Evolutionary conservation across 495 filamentous ascomycete species (phyloP), one percentile per base, ranked within the genome.

Genomic region (Lophiotrema nucula): DNA sequence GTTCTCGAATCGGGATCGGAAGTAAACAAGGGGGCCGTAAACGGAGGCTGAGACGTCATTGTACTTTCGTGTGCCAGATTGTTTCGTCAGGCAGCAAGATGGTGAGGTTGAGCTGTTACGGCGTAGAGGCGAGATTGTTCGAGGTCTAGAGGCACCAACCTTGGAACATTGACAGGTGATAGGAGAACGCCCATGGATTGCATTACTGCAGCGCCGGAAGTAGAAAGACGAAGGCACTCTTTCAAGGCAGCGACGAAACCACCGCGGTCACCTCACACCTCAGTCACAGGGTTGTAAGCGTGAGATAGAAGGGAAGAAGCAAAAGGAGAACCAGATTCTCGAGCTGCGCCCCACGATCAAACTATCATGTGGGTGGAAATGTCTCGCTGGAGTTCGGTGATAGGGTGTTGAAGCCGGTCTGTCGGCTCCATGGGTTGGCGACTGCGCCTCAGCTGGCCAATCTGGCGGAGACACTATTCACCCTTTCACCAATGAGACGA

Each of bases 241-340:
- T 50, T 19, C 58, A 38, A 54, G 49, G 49, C 58, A 60, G 58
- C 58, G 33, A 53, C 35, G 38, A 54, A 60, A 42, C 56, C n/a
- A n/a, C n/a, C n/a, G n/a, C n/a, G n/a, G n/a, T n/a, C n/a, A n/a
- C n/a, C n/a, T n/a, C 1, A 19, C 21, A 18, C 19, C 26, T 22
- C 56, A 59, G 25, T 25, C 52, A 41, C 33, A 28, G 1, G 24
- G 26, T 22, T 45, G 23, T 49, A n/a, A 16, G 26, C 18, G 37
- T 15, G 13, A 38, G 23, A 19, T 28, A 21, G 11, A 10, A 43
- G 51, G 39, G 18, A 43, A 43, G 10, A 6, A 43, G 39, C 10
- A 43, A 43, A 21, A n/a, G n/a, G n/a, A 21, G 19, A 6, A 12
- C 39, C 6, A 18, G 39, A 43, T 12, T 11, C 39, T 8, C 10